A percentile compares a stretch with the other conserved stretches of the same genome.
phyloP scores from a whole-genome alignment of 192 early-diverging fungal species.

The Podila horticola region DNA sequence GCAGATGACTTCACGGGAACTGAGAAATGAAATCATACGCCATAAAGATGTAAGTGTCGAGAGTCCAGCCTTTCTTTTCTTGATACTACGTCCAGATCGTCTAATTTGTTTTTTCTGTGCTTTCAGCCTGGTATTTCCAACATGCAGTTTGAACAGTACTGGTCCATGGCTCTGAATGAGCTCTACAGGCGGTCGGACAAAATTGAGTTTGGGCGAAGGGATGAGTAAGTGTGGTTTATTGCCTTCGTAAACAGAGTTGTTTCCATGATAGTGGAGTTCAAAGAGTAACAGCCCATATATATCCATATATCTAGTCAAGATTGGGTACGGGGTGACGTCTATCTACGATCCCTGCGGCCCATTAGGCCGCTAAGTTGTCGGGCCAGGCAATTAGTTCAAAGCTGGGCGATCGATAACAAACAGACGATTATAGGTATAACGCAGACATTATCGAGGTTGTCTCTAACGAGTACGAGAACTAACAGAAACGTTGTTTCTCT shows the following conservation, averaged over 20 bases:
- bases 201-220: constrained; percentile 5
- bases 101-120: not conserved
- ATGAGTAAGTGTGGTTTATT: not conserved
- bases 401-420: constrained; percentile 10
- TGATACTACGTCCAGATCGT: not conserved
- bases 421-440: constrained; percentile 3
- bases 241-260: too few species aligned
- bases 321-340: not conserved
- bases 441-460: not conserved
- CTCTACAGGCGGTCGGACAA: constrained; percentile 7
- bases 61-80: not conserved
- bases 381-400: constrained; percentile 10
- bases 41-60: constrained; percentile 40
- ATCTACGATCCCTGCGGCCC: constrained; percentile 19
- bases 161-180: constrained; percentile 39
- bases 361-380: constrained; percentile 6
- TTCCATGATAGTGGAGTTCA: too few species aligned
- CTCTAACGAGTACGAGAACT: too few species aligned
- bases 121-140: too few species aligned
- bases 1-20: constrained; percentile 25
- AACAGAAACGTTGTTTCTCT: not conserved
- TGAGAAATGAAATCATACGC: constrained; percentile 13
- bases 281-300: not conserved
- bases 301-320: not conserved
- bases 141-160: constrained; percentile 39